These are phyloP conservation scores for Phoenix roebelenii DNA, from an alignment of 176 grass and related monocot species.

Conservation along the genomic window DNA sequence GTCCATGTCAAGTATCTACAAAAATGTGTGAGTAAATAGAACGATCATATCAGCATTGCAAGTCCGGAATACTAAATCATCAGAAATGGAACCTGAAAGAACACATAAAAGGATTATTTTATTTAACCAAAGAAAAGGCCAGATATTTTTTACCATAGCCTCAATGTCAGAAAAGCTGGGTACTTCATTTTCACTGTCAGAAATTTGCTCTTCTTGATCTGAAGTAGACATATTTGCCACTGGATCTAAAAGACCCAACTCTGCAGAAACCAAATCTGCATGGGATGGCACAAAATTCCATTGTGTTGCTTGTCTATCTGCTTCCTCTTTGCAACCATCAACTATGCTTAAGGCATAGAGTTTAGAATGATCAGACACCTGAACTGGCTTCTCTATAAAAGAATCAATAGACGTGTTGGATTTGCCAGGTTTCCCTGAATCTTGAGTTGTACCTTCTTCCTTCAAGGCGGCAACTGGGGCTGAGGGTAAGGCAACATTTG, in stretches of 20 bases:
- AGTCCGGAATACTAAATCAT: background rate
- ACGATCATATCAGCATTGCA: background rate
- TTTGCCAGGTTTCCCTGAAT: constrained; percentile 24
- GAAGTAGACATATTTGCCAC: constrained; percentile 17
- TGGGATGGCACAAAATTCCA: constrained; percentile 33
- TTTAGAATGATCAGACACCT: constrained; percentile 32
- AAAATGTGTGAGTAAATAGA: constrained; percentile 12
- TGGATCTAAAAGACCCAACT: constrained; percentile 34
- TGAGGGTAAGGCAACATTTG: constrained; percentile 23
- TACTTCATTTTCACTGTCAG: constrained; percentile 44
- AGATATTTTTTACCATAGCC: constrained; percentile 41
- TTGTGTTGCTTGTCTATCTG: constrained; percentile 18
- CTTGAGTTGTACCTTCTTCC: constrained; percentile 29
- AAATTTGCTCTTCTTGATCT: constrained; percentile 41
- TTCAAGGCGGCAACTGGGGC: constrained; percentile 21
- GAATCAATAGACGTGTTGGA: constrained; percentile 29
- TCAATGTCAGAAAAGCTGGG: constrained; percentile 59
- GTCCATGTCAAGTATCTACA: constrained; percentile 29
- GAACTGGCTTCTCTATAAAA: constrained; percentile 26
- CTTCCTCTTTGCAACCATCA: constrained; percentile 26
- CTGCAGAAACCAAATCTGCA: constrained; percentile 1
- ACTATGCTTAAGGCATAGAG: constrained; percentile 18
- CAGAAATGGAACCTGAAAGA: background rate
- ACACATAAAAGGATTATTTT: constrained; percentile 9
- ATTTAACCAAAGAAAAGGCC: constrained; percentile 4